Conservation (phyloP, 1,139 yeast species). For the Blastobotrys aristatus region DNA sequence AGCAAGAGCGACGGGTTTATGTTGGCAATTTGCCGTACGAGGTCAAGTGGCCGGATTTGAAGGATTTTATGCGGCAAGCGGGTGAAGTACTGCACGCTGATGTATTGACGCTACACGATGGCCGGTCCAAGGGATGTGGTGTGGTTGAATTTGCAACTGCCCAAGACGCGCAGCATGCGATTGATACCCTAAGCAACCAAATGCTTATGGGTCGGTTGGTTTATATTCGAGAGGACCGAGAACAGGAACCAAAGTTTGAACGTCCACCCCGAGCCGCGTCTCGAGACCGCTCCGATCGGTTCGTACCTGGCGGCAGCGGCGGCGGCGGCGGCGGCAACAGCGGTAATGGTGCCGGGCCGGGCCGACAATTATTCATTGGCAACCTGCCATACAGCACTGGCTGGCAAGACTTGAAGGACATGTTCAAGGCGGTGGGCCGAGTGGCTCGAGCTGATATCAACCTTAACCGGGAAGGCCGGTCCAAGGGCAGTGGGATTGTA, state of each 20-base stretch:
- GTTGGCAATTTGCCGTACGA: constrained; percentile 62
- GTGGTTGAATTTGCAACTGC: constrained; percentile 77
- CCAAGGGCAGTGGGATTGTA: constrained; percentile 86
- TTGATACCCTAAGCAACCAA: constrained; percentile 62
- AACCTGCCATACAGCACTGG: constrained; percentile 74
- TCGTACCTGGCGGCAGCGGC: not conserved
- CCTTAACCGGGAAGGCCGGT: constrained; percentile 63
- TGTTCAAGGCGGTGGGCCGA: constrained; percentile 72
- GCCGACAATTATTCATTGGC: constrained; percentile 69
- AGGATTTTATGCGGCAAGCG: constrained; percentile 58
- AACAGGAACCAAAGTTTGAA: constrained; percentile 26
- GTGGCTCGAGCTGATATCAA: constrained; percentile 79
- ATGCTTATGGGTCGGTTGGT: constrained; percentile 73
- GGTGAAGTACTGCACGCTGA: constrained; percentile 84
- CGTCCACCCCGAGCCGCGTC: not conserved
- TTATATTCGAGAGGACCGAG: constrained; percentile 68
- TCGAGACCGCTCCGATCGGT: too few relatives aligned
- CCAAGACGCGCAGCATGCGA: constrained; percentile 72
- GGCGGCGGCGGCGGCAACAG: constrained; percentile 16
- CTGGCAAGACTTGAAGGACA: constrained; percentile 83
- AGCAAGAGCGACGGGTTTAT: constrained; percentile 39
- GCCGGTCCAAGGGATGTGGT: constrained; percentile 66
- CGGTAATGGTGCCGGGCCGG: constrained; percentile 22
- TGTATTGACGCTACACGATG: constrained; percentile 75
- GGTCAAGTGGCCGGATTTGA: constrained; percentile 55